phyloP scores from a whole-genome alignment of 2,329 filamentous ascomycete genomes.

The Passalora sequoiae region DNA sequence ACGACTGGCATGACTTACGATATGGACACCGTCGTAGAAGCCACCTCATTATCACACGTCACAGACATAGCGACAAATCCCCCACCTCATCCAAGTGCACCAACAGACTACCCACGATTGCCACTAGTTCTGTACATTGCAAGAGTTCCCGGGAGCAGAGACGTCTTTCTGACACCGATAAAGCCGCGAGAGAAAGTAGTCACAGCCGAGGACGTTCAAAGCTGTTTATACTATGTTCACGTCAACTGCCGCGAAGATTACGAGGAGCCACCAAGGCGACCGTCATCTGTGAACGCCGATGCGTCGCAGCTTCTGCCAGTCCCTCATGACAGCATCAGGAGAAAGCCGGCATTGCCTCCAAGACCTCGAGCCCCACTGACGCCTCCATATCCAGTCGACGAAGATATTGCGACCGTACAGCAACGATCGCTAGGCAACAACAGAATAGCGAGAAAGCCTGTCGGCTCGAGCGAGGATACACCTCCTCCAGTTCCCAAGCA shows the following conservation, averaged over 20 bases:
- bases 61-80: constrained; percentile 80
- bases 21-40: constrained; percentile 55
- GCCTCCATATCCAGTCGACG: constrained; percentile 20
- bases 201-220: constrained; percentile 77
- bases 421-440: constrained; percentile 6
- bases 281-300: constrained; percentile 21
- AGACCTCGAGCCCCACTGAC: constrained; percentile 15
- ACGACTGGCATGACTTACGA: constrained; percentile 27
- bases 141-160: constrained; percentile 83
- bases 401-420: constrained; percentile 6
- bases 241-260: constrained; percentile 59
- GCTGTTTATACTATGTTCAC: constrained; percentile 87
- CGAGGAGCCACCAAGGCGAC: constrained; percentile 31
- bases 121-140: constrained; percentile 86
- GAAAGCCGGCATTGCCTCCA: constrained; percentile 19
- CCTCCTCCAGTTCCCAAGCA: constrained; percentile 2
- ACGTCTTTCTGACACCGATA: constrained; percentile 85
- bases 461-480: constrained; percentile 8
- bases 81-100: constrained; percentile 76
- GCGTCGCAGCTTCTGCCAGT: constrained; percentile 19
- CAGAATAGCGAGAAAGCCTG: constrained; percentile 25
- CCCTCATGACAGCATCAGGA: constrained; percentile 12
- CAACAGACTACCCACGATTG: constrained; percentile 62
- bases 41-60: constrained; percentile 73
- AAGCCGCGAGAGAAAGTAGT: constrained; percentile 87